Evolutionary conservation across 1,284 basidiomycete species (phyloP), one percentile per base, ranked within the genome.

Genomic region (Cryptococcus sp.): DNA sequence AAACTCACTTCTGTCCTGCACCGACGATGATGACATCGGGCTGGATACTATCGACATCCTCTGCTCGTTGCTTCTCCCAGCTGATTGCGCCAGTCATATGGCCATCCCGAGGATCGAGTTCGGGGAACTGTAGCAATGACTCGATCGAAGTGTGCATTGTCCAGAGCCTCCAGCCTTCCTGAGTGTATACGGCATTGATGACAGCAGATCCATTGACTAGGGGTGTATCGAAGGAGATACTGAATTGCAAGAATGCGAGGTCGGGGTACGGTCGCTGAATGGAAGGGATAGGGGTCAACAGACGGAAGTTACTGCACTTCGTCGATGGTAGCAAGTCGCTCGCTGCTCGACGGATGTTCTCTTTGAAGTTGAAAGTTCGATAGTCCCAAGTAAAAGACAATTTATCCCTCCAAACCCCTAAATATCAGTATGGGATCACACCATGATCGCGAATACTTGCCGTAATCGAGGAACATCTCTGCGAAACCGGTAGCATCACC

Each of bases 61-160:
- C 5, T 1, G 46, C 49, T n/a, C 63, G 51, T 40, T 59, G 56
- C 9, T 25, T 46, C 47, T 55, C 51, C 60, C 54, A 66, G 25
- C 44, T 47, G 31, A 46, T 11, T 1, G 22, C 2, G 11, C 61
- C 59, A 4, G 50, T 58, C 60, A 66, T 63, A 53, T 64, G 62
- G 3, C 64, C 64, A 47, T 66, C 62, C 5, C 22, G n/a, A 3
- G 44, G 34, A 2, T 49, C 47, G 2, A 61, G 34, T 46, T 81
- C 4, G 78, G 81, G 69, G 78, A 80, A 28, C 32, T 34, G 16
- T 34, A 62, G 78, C 47, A 75, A 76, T 49, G 1, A 85, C 53
- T 85, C 83, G 14, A 84, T 72, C 56, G 79, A 80, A 1, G 82
- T 83, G 63, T 79, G 80, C 10, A 84, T 59, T 5, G 74, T 72